These are phyloP conservation scores for Xylaria sp. DNA, from an alignment of 2,329 filamentous ascomycete genomes.

Conservation along the genomic window DNA sequence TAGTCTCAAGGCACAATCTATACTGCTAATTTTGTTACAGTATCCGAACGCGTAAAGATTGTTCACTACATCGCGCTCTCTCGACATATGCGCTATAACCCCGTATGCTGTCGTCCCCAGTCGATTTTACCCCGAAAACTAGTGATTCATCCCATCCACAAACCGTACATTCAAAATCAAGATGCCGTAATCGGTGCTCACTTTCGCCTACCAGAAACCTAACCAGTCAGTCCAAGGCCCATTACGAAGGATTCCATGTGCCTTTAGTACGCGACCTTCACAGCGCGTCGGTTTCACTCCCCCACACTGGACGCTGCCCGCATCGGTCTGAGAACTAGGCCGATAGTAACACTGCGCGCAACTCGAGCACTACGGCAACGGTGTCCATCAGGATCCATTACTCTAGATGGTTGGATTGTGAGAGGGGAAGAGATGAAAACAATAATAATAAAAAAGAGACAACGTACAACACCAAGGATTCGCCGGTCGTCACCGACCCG, in stretches of 20 bases:
- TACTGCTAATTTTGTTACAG: too few species aligned
- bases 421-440: too few species aligned
- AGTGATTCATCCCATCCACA: neutral
- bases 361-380: constrained; percentile 37
- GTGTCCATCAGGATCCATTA: constrained; percentile 38
- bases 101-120: neutral
- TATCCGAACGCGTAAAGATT: too few species aligned
- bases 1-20: too few species aligned
- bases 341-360: constrained; percentile 32
- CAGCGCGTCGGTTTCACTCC: constrained; percentile 37
- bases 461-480: too few species aligned
- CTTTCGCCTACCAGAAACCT: constrained; percentile 37
- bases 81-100: neutral
- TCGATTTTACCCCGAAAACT: neutral
- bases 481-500: too few species aligned
- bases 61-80: neutral
- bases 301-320: constrained; percentile 43
- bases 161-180: neutral
- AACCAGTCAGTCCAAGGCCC: constrained; percentile 39
- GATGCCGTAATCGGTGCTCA: neutral
- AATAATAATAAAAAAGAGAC: too few species aligned
- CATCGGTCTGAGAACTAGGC: constrained; percentile 32
- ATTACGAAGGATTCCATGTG: constrained; percentile 39
- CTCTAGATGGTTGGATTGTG: too few species aligned
- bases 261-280: constrained; percentile 37